Conservation (phyloP, 108 stramenopile species). For the Seminavis robusta region DNA sequence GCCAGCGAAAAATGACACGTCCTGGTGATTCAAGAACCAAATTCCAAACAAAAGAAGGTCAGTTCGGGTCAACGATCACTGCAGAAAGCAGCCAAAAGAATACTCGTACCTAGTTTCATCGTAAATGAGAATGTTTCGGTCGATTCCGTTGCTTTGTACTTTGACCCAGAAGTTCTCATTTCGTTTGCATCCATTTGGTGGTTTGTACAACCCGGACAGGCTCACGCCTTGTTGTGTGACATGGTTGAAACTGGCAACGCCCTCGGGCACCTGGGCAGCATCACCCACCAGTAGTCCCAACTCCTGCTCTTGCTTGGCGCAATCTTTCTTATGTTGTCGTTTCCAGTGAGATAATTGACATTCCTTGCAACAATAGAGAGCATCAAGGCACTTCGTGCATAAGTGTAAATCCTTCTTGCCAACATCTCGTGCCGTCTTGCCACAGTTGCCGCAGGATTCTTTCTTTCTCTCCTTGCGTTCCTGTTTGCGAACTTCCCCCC, state of each 20-base stretch:
- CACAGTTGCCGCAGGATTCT: background rate
- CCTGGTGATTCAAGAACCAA: no score
- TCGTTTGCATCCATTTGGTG: constrained; percentile 3
- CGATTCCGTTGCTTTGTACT: constrained; percentile 7
- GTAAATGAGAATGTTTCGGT: constrained; percentile 12
- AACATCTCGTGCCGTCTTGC: constrained; percentile 1
- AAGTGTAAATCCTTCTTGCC: constrained; percentile 5
- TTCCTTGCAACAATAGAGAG: constrained; percentile 20
- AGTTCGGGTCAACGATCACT: no score
- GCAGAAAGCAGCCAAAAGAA: no score
- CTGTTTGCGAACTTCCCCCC: constrained; percentile 5
- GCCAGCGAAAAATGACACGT: background rate
- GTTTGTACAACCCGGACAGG: constrained; percentile 3
- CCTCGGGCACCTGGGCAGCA: no score
- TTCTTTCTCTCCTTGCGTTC: constrained; percentile 10
- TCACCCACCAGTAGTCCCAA: background rate
- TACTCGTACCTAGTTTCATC: no score
- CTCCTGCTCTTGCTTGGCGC: constrained; percentile 3
- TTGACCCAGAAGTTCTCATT: constrained; percentile 28
- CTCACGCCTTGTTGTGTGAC: background rate
- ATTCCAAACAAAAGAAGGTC: no score
- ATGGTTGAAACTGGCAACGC: no score
- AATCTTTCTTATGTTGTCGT: constrained; percentile 24
- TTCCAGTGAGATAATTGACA: constrained; percentile 34
- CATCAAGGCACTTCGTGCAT: constrained; percentile 20